Percentiles rank a stretch among this genome's conserved stretches.
phyloP scores from a whole-genome alignment of 148 eudicot species.

The Amaranthus cruentus region DNA sequence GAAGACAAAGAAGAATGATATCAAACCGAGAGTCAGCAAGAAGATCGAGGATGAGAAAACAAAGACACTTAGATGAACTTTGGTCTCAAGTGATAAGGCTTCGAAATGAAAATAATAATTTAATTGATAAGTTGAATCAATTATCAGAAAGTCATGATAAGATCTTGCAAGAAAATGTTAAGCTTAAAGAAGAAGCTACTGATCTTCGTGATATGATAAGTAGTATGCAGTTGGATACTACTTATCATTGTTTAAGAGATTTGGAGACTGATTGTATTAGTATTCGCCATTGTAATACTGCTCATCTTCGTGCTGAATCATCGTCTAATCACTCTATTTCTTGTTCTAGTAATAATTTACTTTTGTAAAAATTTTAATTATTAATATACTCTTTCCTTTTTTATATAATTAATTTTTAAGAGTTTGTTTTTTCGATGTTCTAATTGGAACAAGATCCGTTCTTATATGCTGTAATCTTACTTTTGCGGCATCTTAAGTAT shows the following conservation, averaged over 20 bases:
- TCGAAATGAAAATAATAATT: constrained; percentile 49
- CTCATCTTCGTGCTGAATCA: constrained; percentile 47
- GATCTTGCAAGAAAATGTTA: constrained; percentile 50
- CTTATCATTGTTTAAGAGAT: constrained; percentile 38
- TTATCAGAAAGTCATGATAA: constrained; percentile 44
- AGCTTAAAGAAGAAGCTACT: constrained; percentile 58
- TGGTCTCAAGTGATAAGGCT: constrained; percentile 61
- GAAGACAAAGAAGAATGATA: constrained; percentile 75
- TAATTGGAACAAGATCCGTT: no score
- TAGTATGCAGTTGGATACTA: constrained; percentile 39
- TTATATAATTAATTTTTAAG: no score
- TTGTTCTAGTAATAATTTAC: constrained; percentile 36
- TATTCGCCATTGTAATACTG: constrained; percentile 37
- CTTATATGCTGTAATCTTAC: no score
- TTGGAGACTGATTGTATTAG: constrained; percentile 33
- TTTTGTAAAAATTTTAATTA: constrained; percentile 11
- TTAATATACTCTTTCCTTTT: no score
- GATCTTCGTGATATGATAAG: constrained; percentile 50
- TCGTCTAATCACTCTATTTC: constrained; percentile 33
- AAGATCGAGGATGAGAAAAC: constrained; percentile 85
- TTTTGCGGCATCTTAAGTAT: no score
- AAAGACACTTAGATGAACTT: constrained; percentile 74
- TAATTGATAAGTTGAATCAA: constrained; percentile 47
- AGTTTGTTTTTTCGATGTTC: no score
- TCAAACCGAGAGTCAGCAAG: constrained; percentile 88